Evolutionary conservation across 495 filamentous ascomycete species (phyloP).

Genomic region (Podospora fimiseda): DNA sequence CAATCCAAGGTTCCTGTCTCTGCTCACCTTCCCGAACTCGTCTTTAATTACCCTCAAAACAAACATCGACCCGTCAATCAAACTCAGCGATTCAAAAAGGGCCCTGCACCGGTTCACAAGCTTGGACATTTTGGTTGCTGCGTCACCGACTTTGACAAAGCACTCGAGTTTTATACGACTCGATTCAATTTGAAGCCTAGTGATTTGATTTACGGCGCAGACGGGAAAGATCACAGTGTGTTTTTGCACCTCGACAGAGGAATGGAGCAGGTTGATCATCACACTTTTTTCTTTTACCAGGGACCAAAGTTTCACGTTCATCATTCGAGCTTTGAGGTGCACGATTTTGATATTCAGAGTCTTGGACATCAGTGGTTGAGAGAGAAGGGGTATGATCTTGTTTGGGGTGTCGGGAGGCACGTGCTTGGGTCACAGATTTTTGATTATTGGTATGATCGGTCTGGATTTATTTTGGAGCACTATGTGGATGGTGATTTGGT

Average conservation of each 20-base stretch:
- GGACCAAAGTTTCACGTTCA: constrained; percentile 51
- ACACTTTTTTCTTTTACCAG: constrained; percentile 55
- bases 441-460: constrained; percentile 54
- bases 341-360: constrained; percentile 64
- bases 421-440: constrained; percentile 54
- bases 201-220: constrained; percentile 38
- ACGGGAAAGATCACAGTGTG: constrained; percentile 40
- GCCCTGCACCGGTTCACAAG: constrained; percentile 61
- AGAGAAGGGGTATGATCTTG: constrained; percentile 51
- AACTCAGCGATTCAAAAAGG: constrained; percentile 43
- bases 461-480: constrained; percentile 46
- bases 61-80: constrained; percentile 36
- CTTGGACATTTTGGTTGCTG: constrained; percentile 61
- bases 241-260: constrained; percentile 61
- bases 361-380: constrained; percentile 62
- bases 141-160: constrained; percentile 47
- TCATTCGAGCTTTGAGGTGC: constrained; percentile 63
- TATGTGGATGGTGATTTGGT: constrained; percentile 26
- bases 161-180: constrained; percentile 52
- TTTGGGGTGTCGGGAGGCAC: constrained; percentile 65
- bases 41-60: constrained; percentile 33
- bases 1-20: constrained; percentile 30
- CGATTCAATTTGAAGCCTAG: constrained; percentile 58
- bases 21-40: constrained; percentile 33
- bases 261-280: constrained; percentile 54